Conservation (phyloP, 164 flowering plant genomes). For the Vitis amurensis region DNA sequence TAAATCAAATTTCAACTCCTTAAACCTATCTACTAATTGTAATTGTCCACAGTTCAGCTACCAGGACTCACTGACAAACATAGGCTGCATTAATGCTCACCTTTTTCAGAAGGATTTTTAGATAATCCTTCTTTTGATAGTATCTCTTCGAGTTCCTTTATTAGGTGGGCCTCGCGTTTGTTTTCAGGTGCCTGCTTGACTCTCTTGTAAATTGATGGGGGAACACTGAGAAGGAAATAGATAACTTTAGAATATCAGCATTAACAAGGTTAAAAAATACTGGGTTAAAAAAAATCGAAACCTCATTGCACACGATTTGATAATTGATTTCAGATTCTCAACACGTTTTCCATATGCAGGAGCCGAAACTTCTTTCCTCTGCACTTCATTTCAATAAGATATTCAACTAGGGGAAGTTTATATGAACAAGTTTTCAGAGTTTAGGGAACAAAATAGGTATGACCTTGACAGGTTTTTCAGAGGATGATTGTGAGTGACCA, state of each 20-base stretch:
- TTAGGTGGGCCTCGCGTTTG: constrained; percentile 68
- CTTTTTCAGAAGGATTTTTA: constrained; percentile 85
- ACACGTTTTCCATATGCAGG: constrained; percentile 77
- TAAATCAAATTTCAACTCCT: no score
- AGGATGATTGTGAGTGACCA: constrained; percentile 55
- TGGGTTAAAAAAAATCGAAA: constrained; percentile 17
- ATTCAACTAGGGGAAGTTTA: not conserved
- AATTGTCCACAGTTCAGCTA: not conserved
- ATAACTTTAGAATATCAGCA: not conserved
- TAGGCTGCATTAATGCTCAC: constrained; percentile 24
- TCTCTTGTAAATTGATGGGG: constrained; percentile 79
- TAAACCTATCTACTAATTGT: not conserved
- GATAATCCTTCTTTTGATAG: constrained; percentile 84
- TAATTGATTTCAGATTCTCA: constrained; percentile 79
- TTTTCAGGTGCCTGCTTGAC: constrained; percentile 86
- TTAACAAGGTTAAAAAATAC: not conserved
- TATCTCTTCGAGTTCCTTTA: constrained; percentile 78
- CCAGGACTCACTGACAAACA: not conserved
- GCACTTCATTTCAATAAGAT: constrained; percentile 24
- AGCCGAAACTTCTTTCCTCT: constrained; percentile 66
- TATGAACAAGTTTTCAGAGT: not conserved
- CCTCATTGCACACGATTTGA: constrained; percentile 94
- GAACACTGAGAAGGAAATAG: constrained; percentile 46
- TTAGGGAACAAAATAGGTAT: not conserved
- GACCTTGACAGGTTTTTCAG: constrained; percentile 66